These are phyloP conservation scores for Parietichytrium sp. DNA, from an alignment of 108 stramenopile genomes.

Conservation along the genomic window DNA sequence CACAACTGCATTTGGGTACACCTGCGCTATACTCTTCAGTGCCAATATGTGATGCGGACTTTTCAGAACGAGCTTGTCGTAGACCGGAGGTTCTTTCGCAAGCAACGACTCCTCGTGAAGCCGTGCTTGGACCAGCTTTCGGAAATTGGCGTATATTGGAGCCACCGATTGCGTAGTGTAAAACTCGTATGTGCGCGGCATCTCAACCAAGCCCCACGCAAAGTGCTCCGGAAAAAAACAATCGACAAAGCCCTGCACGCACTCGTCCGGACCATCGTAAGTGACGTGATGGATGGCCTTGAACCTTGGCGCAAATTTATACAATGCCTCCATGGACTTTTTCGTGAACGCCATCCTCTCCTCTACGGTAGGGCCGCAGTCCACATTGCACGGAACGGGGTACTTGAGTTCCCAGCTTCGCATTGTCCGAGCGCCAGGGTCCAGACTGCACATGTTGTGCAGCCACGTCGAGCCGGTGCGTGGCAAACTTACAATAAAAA, in stretches of 20 bases:
- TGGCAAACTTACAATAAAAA: background rate
- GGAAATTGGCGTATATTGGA: background rate
- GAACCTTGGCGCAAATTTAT: background rate
- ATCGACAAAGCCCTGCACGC: background rate
- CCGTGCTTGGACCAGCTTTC: background rate
- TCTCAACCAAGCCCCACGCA: conserved; percentile 15
- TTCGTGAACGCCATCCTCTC: background rate
- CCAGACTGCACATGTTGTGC: background rate
- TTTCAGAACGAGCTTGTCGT: background rate
- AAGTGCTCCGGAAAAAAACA: background rate
- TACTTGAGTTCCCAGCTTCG: conserved; percentile 29
- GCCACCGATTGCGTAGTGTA: background rate
- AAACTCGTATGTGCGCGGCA: background rate
- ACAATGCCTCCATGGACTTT: background rate
- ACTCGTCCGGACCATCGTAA: conserved; percentile 14
- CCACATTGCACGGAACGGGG: background rate
- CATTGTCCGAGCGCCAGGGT: background rate
- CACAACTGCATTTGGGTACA: background rate
- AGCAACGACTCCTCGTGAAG: background rate
- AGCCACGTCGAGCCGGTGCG: conserved; percentile 21
- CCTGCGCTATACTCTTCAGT: background rate
- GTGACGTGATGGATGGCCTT: conserved; percentile 15
- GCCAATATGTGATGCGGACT: conserved; percentile 7
- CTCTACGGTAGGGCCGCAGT: background rate
- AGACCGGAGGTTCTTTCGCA: background rate